Evolutionary conservation across 768 basidiomycete species (phyloP), one percentile per base, ranked within the genome.

Genomic region (Tremella yokohamensis): DNA sequence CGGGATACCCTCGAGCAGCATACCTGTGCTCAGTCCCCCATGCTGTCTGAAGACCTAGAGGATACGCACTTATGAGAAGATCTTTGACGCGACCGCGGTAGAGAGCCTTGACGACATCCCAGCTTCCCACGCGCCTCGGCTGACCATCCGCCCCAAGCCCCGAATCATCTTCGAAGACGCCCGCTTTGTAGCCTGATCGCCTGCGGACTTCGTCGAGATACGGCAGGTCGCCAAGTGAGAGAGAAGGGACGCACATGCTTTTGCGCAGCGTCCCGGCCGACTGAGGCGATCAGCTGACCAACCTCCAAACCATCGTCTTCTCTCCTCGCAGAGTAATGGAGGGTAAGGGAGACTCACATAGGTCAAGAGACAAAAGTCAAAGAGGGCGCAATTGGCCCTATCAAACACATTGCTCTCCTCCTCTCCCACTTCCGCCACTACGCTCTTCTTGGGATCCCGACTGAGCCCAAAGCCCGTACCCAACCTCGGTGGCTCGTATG

Each of bases 401-500:
- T 71, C 69, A 19, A 65, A 47, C 7, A 71, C 66, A 40, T 71
- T 66, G 7, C 54, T 39, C n/a, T 44, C 45, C 15, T 57, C 52
- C 38, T 52, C n/a, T 7, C 34, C 22, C 13, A 12, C 25, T 3
- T 19, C 29, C 19, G 40, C 52, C 15, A 57, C 48, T 26, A 59
- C 44, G n/a, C 52, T 45, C 42, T 45, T 22, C 42, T 45, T 18
- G 6, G 42, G 42, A 45, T 45, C 63, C 8, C 58, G 59, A 29
- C 57, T 60, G 20, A 72, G 22, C 3, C 70, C 73, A 44, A 70
- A 75, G 4, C 70, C 70, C 8, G 65, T 68, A 2, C 63, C 60
- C 8, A 63, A 40, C 52, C 63, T 63, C 3, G 58, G 57, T 6
- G 67, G 62, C 9, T 61, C 57, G 54, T 61, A 72, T 11, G 58